Conservation (phyloP, 306 rosid species). For the Adenanthera pavonina region DNA sequence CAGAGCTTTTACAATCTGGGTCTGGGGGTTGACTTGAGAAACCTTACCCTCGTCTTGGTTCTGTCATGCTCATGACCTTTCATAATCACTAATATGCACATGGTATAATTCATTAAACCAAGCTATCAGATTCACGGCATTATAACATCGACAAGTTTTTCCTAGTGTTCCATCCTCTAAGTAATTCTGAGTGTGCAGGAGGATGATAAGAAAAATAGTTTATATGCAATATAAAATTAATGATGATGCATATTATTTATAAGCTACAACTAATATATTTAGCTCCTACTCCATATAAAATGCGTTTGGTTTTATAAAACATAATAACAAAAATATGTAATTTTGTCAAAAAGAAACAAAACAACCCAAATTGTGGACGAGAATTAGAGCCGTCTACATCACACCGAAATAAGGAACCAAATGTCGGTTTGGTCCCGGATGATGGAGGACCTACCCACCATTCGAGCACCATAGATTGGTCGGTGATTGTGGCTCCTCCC, state of each 20-base stretch:
- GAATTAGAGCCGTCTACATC: slow-evolving; percentile 16
- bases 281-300: no score
- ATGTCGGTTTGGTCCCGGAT: slow-evolving; percentile 56
- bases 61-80: background rate
- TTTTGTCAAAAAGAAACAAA: no score
- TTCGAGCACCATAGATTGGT: slow-evolving; percentile 35
- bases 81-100: background rate
- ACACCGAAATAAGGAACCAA: slow-evolving; percentile 37
- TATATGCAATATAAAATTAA: no score
- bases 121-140: background rate
- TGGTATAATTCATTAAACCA: background rate
- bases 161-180: no score
- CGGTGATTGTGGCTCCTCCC: slow-evolving; percentile 45
- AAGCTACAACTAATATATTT: no score
- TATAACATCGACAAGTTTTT: no score
- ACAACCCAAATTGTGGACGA: no score
- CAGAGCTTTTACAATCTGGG: background rate
- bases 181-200: no score
- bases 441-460: slow-evolving; percentile 41
- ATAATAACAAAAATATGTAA: no score
- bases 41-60: background rate
- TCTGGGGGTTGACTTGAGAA: background rate
- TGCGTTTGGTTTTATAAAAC: no score
- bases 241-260: no score
- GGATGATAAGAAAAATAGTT: no score